Evolutionary conservation across 2,329 filamentous ascomycete species (phyloP), one percentile per base, ranked within the genome.

Genomic region (Colletotrichum cereale): DNA sequence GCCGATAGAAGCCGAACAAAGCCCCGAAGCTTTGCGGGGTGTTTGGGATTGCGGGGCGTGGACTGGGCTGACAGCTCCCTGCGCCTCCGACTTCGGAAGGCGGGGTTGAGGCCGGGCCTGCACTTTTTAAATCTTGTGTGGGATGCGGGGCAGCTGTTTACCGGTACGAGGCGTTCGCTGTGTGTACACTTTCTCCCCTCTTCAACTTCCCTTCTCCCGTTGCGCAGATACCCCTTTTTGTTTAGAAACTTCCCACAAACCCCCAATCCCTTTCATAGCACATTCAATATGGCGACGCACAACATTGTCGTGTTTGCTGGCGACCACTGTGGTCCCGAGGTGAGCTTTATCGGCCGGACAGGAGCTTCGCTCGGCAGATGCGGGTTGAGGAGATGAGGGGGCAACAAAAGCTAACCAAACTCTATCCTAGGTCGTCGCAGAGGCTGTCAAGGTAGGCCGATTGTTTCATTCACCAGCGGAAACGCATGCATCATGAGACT

Each of bases 301-400:
- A 94, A 94, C 75, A 92, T 95, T 80, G 93, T 95, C 73, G 92
- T 96, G 70, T 93, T 96, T 81, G 92, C 83, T 63, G 93, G 93
- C 78, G 94, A 97, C 85, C 93, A 96, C 83, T 94, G 92, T 79
- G 93, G 94, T 81, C 94, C 94, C 1, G 93, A 97, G 90, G 93
- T 94, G 57, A 66, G 64, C 57, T 44, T 62, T 24, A 31, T 16
- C 24, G 47, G 47, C n/a, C 16, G 11, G 31, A 24, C 24, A 26
- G 42, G 50, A 55, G 40, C 42, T 48, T 57, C 38, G 24, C 47
- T 66, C 18, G 67, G 55, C 67, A n/a, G 66, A 63, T 44, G 21
- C 29, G 2, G 29, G 62, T 72, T 72, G 50, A 70, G 14, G 50
- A n/a, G 16, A 53, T 14, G 44, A 53, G n/a, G 44, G 47, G 16